A percentile compares a stretch with the other conserved stretches of the same genome.
phyloP scores from a whole-genome alignment of 106 monocot genomes.

The Iris macrosiphon region DNA sequence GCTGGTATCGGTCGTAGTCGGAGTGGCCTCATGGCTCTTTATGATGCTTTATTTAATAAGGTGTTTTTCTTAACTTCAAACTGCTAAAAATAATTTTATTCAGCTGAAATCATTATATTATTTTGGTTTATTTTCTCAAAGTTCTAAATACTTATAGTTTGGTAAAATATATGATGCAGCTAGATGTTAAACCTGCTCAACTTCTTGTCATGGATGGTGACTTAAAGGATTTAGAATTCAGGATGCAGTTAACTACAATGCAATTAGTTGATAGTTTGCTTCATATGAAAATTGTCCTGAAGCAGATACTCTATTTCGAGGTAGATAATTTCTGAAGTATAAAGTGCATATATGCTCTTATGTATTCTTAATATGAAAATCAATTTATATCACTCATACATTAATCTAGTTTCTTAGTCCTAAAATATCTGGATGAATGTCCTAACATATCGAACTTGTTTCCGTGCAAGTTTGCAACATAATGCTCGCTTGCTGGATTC shows the following conservation, averaged over 20 bases:
- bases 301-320: not conserved
- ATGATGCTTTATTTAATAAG: constrained; percentile 41
- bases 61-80: constrained; percentile 10
- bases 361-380: no score
- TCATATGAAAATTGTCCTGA: not conserved
- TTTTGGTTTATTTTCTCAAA: not conserved
- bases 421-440: no score
- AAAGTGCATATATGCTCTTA: no score
- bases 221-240: constrained; percentile 62
- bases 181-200: constrained; percentile 73
- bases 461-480: no score
- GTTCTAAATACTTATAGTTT: not conserved
- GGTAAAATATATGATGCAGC: constrained; percentile 39
- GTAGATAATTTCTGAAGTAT: no score
- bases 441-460: no score
- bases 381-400: no score
- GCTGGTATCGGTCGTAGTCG: no score
- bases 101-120: not conserved
- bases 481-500: no score
- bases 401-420: no score
- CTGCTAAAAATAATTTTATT: not conserved
- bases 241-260: constrained; percentile 35
- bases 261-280: not conserved
- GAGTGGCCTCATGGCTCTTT: constrained; percentile 88
- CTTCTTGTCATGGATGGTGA: constrained; percentile 90